Evolutionary conservation across 2,329 filamentous ascomycete genomes (phyloP).

Genomic region (Colletotrichum sp.): DNA sequence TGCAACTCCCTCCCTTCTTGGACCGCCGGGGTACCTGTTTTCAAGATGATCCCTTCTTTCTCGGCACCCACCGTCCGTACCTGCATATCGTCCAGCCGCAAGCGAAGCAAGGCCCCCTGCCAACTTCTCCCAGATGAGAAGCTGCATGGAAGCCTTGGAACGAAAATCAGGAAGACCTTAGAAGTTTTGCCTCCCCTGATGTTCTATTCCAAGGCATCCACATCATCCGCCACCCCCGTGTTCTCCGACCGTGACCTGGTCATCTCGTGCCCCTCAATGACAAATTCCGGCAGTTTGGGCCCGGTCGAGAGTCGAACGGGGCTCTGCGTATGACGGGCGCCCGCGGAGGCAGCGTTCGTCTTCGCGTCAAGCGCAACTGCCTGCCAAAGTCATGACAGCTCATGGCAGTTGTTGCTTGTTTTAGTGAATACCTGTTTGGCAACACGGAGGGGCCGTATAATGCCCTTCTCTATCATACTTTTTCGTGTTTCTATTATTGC

Average conservation of each 20-base stretch:
- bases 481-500: background rate
- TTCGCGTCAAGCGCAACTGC: background rate
- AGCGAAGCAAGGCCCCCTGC: background rate
- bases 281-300: slow-evolving; percentile 1
- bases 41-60: background rate
- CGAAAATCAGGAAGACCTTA: background rate
- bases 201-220: slow-evolving; percentile 3
- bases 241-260: background rate
- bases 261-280: background rate
- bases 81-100: background rate
- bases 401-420: background rate
- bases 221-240: background rate
- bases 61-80: slow-evolving; percentile 5
- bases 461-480: background rate
- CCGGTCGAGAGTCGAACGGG: background rate
- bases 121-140: background rate
- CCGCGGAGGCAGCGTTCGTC: background rate
- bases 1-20: background rate
- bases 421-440: background rate
- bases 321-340: background rate
- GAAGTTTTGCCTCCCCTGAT: background rate
- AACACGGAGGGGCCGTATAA: background rate
- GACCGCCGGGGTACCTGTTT: background rate
- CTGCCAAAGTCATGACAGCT: background rate
- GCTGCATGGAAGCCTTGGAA: slow-evolving; percentile 15